A percentile compares a stretch with the other conserved stretches of the same genome.
These are phyloP conservation scores for Fusarium proliferatum DNA, from an alignment of 2,329 filamentous ascomycete genomes.

Conservation along the genomic window DNA sequence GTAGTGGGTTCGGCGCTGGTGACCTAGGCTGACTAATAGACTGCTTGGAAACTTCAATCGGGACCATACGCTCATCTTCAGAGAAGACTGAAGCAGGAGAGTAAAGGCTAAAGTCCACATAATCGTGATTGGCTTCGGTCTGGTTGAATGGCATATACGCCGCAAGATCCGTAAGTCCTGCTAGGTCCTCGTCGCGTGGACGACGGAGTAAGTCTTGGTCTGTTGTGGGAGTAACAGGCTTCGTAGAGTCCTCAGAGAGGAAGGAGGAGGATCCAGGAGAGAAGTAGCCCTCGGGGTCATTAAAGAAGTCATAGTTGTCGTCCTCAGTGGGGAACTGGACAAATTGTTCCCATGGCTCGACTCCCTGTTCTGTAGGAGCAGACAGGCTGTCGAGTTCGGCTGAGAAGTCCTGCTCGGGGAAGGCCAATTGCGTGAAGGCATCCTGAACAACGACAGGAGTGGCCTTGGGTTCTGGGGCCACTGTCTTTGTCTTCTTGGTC, in stretches of 20 bases:
- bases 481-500: slow-evolving; percentile 56
- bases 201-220: slow-evolving; percentile 33
- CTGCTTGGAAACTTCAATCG: slow-evolving; percentile 42
- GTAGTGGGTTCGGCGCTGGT: slow-evolving; percentile 19
- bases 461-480: slow-evolving; percentile 25
- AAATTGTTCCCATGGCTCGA: slow-evolving; percentile 59
- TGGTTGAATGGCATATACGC: slow-evolving; percentile 41
- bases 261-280: slow-evolving; percentile 51
- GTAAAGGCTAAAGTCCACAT: slow-evolving; percentile 67
- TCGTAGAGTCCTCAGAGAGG: slow-evolving; percentile 44
- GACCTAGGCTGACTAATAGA: slow-evolving; percentile 30
- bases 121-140: slow-evolving; percentile 49
- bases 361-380: slow-evolving; percentile 20
- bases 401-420: slow-evolving; percentile 38
- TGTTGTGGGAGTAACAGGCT: slow-evolving; percentile 43
- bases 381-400: slow-evolving; percentile 37
- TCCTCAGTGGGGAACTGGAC: slow-evolving; percentile 55
- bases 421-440: slow-evolving; percentile 18
- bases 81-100: slow-evolving; percentile 61
- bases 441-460: slow-evolving; percentile 16
- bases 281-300: slow-evolving; percentile 56
- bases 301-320: slow-evolving; percentile 59
- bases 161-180: slow-evolving; percentile 16
- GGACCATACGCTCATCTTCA: slow-evolving; percentile 60
- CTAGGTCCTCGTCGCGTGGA: neutral